Base-by-base conservation (phyloP, 306 rosid species). In the Dryas drummondii region DNA sequence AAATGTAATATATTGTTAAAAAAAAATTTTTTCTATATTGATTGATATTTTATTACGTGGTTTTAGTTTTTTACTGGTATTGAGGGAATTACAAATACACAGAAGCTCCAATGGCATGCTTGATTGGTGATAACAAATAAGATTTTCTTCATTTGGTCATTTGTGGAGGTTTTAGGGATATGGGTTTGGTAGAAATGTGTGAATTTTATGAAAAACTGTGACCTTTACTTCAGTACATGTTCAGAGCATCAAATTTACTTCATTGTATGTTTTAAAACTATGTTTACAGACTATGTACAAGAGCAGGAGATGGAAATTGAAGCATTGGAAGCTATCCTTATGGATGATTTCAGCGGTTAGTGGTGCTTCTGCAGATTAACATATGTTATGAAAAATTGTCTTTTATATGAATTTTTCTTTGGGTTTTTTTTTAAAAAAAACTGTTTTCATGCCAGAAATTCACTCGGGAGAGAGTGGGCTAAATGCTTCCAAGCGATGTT, bases 271-370 rank as follows among this genome's bases (percentile, higher is more conserved):
- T 4, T 42, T 19, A 45, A 19, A 55, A 49, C 56, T 46, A 13
- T 52, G 48, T 74, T 4, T 74, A 8, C 87, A 96, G 99, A 92
- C 69, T 78, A 90, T 69, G 77, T 51, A 64, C 97, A 84, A 66
- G 99, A 96, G 80, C 99, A 96, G 79, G 98, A 92, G 44, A 96
- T 96, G 99, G 98, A 96, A 78, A 86, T 96, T 57, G 99, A 96
- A 85, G 99, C 99, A 60, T 78, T 96, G 82, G 99, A 92, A 82
- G 99, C 99, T 58, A 96, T 96, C 79, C 99, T 96, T 5, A 88
- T 88, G 92, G 99, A 96, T 62, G 99, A 96, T 5, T 92, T 96
- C 85, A 96, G 90, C 85, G 99, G 99, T 94, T 65, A 72, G 32
- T 61, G 42, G 26, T 22, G 37, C 16, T 72, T 79, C 15, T 67